phyloP scores from a whole-genome alignment of 495 filamentous ascomycete genomes.

The Penicillium nucicola region DNA sequence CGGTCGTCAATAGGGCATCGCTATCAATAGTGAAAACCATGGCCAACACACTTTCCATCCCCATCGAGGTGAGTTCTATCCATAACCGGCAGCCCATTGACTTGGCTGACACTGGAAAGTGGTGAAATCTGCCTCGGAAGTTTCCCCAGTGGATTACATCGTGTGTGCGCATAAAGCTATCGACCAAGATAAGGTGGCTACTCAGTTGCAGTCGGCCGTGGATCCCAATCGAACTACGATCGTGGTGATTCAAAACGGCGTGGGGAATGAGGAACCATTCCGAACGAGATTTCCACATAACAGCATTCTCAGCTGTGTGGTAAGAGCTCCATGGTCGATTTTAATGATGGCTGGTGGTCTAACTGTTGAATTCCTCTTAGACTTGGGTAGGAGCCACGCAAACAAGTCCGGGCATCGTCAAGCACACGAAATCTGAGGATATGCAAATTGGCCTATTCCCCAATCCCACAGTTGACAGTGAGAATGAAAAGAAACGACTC shows the following conservation, averaged over 20 bases:
- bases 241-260: conserved; percentile 68
- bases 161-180: conserved; percentile 53
- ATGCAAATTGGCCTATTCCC: conserved; percentile 45
- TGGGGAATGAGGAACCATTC: conserved; percentile 66
- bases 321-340: conserved; percentile 5
- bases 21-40: conserved; percentile 44
- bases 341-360: neutral
- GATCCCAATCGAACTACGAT: conserved; percentile 36
- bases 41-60: conserved; percentile 38
- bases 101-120: conserved; percentile 23
- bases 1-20: conserved; percentile 33
- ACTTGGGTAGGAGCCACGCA: conserved; percentile 52
- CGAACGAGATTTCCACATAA: conserved; percentile 50
- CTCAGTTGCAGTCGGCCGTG: conserved; percentile 37
- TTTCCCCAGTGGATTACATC: conserved; percentile 35
- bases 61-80: neutral
- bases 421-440: conserved; percentile 47
- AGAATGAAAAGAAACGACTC: conserved; percentile 30
- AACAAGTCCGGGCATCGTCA: conserved; percentile 38
- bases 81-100: neutral
- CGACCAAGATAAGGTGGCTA: conserved; percentile 33
- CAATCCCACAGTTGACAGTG: conserved; percentile 22
- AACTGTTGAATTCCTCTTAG: conserved; percentile 21
- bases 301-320: conserved; percentile 59
- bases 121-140: conserved; percentile 39